Base-by-base conservation (phyloP, 1,284 basidiomycete genomes). In the Cystobasidium slooffiae region DNA sequence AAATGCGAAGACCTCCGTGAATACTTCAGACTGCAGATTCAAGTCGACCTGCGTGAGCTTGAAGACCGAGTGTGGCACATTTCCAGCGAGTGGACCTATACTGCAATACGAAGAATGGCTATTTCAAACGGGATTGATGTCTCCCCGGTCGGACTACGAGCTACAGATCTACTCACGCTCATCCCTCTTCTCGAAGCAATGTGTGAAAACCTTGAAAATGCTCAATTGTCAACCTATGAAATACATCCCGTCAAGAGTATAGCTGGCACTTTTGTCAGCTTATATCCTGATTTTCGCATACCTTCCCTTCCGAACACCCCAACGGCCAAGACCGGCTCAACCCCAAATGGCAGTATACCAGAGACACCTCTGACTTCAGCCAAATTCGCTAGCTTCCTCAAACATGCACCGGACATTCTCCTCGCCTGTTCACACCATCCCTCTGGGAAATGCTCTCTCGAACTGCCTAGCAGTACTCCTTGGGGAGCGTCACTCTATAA, bases 61-160 rank as follows among this genome's bases (percentile, higher is more conserved):
- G 74, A 75, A 22, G 74, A 75, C 59, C 66, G 74, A 18, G 43
- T 75, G 37, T 69, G 66, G 67, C 62, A 65, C 37, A 69, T 58
- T 44, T 70, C 67, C 1, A 43, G 47, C 59, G 74, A 75, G 59
- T 75, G 74, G 74, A 70, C 68, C 22, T 75, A 75, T 51, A 74
- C 72, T 12, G 72, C 72, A 12, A 65, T 74, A 12, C 72, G 72
- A 18, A 37, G 61, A 46, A 74, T 67, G 72, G 72, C 65, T 24
- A 74, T 74, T 37, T 49, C 65, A 14, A 68, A 67, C 47, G 72
- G 72, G n/a, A 18, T 74, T 22, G 52, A 66, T 31, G 65, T 74
- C 2, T 68, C 72, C 9, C 53, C 53, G 52, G 61, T 53, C 12
- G 72, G 72, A 31, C 41, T 74, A 31, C 55, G 64, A 24, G 64